phyloP scores from a whole-genome alignment of 2,329 filamentous ascomycete genomes.

The Exophiala sp. region DNA sequence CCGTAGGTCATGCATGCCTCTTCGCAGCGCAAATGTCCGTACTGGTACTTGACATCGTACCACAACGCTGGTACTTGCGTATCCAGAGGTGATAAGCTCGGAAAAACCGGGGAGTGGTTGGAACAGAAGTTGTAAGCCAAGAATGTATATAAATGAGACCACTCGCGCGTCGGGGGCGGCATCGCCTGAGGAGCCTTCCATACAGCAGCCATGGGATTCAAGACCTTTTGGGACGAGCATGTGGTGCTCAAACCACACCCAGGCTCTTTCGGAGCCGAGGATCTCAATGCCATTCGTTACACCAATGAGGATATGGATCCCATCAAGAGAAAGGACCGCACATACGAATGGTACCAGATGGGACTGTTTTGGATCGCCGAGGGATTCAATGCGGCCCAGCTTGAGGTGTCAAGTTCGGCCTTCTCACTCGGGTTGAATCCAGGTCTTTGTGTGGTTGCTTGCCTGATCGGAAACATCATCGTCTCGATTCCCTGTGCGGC shows the following conservation, averaged over 20 bases:
- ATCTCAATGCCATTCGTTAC: slow-evolving; percentile 3
- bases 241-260: slow-evolving; percentile 12
- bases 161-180: too few species aligned
- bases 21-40: too few species aligned
- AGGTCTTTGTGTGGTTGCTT: slow-evolving; percentile 11
- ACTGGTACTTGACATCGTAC: too few species aligned
- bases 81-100: too few species aligned
- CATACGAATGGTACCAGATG: slow-evolving; percentile 17
- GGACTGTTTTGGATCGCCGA: slow-evolving; percentile 16
- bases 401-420: slow-evolving; percentile 13
- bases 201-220: not conserved
- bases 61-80: too few species aligned
- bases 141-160: not conserved
- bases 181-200: too few species aligned
- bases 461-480: slow-evolving; percentile 13
- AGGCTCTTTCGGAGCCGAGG: slow-evolving; percentile 12
- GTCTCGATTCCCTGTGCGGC: slow-evolving; percentile 14
- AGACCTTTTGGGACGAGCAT: slow-evolving; percentile 11
- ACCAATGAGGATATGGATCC: slow-evolving; percentile 17
- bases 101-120: too few species aligned
- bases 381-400: slow-evolving; percentile 13
- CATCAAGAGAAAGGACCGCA: slow-evolving; percentile 13
- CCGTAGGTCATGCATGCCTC: too few species aligned
- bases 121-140: not conserved
- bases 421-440: slow-evolving; percentile 15